Conservation (phyloP, 2,329 filamentous ascomycete species). For the Aspergillus brasiliensis region DNA sequence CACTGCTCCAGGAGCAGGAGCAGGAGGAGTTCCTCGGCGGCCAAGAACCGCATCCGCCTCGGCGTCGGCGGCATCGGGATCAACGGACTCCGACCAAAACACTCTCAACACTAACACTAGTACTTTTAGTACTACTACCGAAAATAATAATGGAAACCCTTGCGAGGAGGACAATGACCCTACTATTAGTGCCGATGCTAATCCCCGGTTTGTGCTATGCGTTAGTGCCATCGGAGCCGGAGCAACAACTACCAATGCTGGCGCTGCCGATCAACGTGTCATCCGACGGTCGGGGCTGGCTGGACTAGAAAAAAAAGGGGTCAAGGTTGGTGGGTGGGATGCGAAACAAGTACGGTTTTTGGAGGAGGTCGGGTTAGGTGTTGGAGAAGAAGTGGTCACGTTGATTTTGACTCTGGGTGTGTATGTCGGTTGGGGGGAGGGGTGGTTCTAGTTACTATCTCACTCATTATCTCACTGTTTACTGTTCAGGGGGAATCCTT, state of each 20-base stretch:
- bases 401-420: constrained; percentile 34
- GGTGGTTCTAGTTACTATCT: constrained; percentile 24
- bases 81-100: not conserved
- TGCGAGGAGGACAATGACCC: not conserved
- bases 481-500: too few species aligned
- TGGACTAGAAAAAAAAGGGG: constrained; percentile 18
- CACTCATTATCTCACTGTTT: not conserved
- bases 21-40: too few species aligned
- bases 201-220: constrained; percentile 16
- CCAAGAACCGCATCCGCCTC: not conserved
- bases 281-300: constrained; percentile 20
- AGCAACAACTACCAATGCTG: not conserved
- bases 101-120: too few species aligned
- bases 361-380: constrained; percentile 10
- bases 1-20: not conserved
- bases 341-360: constrained; percentile 18
- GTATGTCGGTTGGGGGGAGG: constrained; percentile 31
- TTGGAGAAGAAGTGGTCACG: constrained; percentile 28
- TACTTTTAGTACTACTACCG: too few species aligned
- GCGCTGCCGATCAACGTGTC: not conserved
- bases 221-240: constrained; percentile 4
- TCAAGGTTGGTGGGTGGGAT: constrained; percentile 31
- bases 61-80: not conserved
- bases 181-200: not conserved
- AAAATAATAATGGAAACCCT: not conserved